phyloP scores from a whole-genome alignment of 768 basidiomycete species.

The Tricholoma sp. region DNA sequence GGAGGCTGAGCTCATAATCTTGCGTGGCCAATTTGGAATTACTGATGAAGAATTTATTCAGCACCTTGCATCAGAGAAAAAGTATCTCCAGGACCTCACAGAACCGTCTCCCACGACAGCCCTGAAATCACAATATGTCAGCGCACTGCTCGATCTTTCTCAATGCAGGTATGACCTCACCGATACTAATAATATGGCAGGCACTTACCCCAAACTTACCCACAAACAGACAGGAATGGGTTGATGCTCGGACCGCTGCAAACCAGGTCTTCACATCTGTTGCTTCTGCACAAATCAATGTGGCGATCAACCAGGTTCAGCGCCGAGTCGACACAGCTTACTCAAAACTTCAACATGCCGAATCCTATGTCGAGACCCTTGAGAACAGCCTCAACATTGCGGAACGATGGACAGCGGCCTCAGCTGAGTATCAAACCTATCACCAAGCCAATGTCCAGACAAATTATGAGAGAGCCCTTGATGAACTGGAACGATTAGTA shows the following conservation, averaged over 20 bases:
- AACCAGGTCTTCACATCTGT: constrained; percentile 1
- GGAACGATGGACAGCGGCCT: neutral
- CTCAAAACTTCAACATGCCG: constrained; percentile 1
- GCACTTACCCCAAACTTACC: neutral
- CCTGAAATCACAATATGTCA: constrained; percentile 3
- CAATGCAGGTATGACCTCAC: constrained; percentile 1
- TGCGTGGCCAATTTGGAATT: too few species aligned
- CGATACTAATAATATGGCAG: neutral
- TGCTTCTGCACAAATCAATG: neutral
- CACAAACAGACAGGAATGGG: constrained; percentile 1
- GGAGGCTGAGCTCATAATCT: too few species aligned
- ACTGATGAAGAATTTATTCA: too few species aligned
- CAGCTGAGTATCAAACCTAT: neutral
- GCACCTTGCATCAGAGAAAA: too few species aligned
- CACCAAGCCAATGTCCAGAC: neutral
- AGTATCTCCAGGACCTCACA: neutral
- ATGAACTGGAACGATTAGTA: constrained; percentile 15
- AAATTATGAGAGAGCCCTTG: constrained; percentile 13
- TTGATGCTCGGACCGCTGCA: neutral
- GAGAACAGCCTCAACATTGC: too few species aligned
- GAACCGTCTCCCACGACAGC: neutral
- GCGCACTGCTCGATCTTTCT: neutral
- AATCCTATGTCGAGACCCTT: neutral
- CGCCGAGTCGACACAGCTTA: too few species aligned
- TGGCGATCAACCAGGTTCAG: neutral